A percentile compares a stretch with the other conserved stretches of the same genome.
Evolutionary conservation across 306 rosid genomes (phyloP).

Genomic region (Pterocarpus macrocarpus): DNA sequence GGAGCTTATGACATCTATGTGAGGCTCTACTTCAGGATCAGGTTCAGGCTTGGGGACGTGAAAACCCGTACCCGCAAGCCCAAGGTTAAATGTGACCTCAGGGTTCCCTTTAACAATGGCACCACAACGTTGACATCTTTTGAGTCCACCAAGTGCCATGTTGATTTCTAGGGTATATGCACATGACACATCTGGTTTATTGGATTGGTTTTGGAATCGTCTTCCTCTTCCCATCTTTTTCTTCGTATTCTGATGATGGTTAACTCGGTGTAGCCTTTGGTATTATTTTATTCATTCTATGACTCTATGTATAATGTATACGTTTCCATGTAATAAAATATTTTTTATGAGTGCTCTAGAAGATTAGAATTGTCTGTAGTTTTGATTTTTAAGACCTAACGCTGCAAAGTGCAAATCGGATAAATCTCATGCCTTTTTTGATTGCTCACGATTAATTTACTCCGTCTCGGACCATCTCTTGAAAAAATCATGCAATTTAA

Average conservation of each 20-base stretch:
- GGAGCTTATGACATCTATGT: slow-evolving; percentile 63
- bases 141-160: slow-evolving; percentile 56
- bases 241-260: background rate
- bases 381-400: too few relatives aligned
- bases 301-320: background rate
- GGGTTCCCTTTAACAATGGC: slow-evolving; percentile 53
- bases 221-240: background rate
- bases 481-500: too few relatives aligned
- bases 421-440: too few relatives aligned
- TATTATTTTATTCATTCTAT: slow-evolving; percentile 34
- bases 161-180: slow-evolving; percentile 28
- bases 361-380: too few relatives aligned
- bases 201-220: background rate
- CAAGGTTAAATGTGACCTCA: slow-evolving; percentile 62
- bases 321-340: background rate
- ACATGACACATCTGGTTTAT: background rate
- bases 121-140: slow-evolving; percentile 19
- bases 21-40: slow-evolving; percentile 60
- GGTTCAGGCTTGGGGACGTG: slow-evolving; percentile 56
- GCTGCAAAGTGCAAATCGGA: too few relatives aligned
- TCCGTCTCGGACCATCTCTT: too few relatives aligned
- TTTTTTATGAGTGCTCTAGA: too few relatives aligned
- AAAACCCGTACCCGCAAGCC: slow-evolving; percentile 54
- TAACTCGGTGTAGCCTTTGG: background rate
- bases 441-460: too few relatives aligned